Percentiles rank a stretch among this genome's conserved stretches.
Conservation (phyloP, 371 early-diverging fungal genomes). For the Saksenaea oblongispora region DNA sequence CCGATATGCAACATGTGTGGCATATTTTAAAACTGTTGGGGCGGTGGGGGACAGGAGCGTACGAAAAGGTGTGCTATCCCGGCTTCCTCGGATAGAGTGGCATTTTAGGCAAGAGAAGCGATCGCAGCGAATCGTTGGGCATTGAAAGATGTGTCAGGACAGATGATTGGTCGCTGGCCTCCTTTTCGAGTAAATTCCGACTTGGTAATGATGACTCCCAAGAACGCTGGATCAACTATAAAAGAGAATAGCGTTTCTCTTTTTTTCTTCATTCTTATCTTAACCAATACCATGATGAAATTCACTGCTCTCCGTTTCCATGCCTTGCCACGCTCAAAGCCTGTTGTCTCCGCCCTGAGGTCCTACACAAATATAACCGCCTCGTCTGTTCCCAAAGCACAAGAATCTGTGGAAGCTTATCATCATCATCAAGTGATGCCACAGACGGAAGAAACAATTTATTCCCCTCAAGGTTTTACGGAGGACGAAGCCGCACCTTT, state of each 20-base stretch:
- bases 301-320: background rate
- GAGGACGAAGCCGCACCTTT: conserved; percentile 8
- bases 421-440: conserved; percentile 21
- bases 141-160: background rate
- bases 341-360: background rate
- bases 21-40: background rate
- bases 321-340: background rate
- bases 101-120: background rate
- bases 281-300: background rate
- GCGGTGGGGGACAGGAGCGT: background rate
- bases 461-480: conserved; percentile 11
- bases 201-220: background rate
- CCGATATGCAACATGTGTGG: too few relatives aligned
- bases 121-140: background rate
- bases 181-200: background rate
- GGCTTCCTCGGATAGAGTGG: background rate
- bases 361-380: background rate
- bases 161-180: background rate
- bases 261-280: background rate
- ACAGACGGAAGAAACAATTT: conserved; percentile 11
- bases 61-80: background rate
- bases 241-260: background rate
- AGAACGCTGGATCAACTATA: background rate
- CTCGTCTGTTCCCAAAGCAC: background rate
- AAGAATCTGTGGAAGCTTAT: background rate